A percentile compares a stretch with the other conserved stretches of the same genome.
phyloP scores from a whole-genome alignment of 192 early-diverging fungal species.

The Backusella liffmaniae region DNA sequence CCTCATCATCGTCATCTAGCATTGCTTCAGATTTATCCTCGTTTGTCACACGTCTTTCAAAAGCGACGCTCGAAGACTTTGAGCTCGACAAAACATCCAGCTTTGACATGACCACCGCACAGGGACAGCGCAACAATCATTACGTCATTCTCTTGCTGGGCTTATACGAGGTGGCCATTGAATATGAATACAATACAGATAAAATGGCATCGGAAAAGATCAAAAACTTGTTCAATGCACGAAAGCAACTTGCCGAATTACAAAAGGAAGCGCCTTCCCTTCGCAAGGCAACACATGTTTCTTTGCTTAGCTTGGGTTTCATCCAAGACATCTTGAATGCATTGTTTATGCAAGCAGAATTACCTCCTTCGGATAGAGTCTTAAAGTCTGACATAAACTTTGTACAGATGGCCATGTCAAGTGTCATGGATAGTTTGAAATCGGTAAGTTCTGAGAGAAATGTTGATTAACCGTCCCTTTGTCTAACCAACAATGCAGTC shows the following conservation, averaged over 20 bases:
- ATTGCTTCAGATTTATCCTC: conserved; percentile 6
- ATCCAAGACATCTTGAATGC: background rate
- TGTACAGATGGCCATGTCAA: conserved; percentile 45
- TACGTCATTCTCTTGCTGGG: conserved; percentile 52
- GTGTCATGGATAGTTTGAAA: conserved; percentile 31
- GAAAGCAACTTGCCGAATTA: conserved; percentile 19
- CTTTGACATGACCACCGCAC: conserved; percentile 50
- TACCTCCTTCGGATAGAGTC: background rate
- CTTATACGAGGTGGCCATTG: conserved; percentile 53
- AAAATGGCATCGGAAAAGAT: conserved; percentile 29
- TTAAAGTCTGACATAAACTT: conserved; percentile 41
- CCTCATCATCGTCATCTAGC: background rate
- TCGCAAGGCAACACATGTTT: background rate
- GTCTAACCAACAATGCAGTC: background rate
- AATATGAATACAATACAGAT: conserved; percentile 30
- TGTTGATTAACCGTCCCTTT: background rate
- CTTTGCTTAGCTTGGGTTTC: background rate
- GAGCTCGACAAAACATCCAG: conserved; percentile 63
- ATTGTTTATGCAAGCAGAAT: background rate
- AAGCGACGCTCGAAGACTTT: conserved; percentile 64
- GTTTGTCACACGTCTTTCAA: conserved; percentile 38
- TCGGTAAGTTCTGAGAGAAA: conserved; percentile 23
- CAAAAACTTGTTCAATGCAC: conserved; percentile 45
- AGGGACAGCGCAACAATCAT: conserved; percentile 55
- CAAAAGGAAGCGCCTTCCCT: background rate